Evolutionary conservation across 2,329 filamentous ascomycete genomes (phyloP).

Genomic region (Mycosphaerelloides madeirae): DNA sequence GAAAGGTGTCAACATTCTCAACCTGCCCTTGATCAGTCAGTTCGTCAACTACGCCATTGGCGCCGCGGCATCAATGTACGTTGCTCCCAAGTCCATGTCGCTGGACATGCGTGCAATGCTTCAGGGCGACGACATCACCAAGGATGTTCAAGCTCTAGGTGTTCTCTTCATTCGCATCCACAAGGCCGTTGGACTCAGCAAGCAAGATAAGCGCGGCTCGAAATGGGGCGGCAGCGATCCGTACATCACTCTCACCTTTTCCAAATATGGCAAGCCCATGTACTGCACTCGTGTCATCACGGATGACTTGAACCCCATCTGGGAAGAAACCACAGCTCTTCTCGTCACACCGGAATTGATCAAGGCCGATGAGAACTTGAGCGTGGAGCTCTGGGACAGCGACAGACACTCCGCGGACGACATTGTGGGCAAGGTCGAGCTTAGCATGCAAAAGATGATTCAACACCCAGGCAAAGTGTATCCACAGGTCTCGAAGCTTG

Average conservation of each 20-base stretch:
- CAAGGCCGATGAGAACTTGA: constrained; percentile 88
- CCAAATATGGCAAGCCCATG: constrained; percentile 95
- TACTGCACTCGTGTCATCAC: constrained; percentile 96
- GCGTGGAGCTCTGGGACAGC: constrained; percentile 93
- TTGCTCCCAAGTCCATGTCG: constrained; percentile 83
- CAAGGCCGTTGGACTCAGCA: constrained; percentile 79
- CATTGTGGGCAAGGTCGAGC: constrained; percentile 87
- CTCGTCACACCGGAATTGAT: constrained; percentile 85
- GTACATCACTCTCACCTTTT: constrained; percentile 91
- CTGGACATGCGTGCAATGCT: constrained; percentile 87
- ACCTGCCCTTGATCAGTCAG: constrained; percentile 86
- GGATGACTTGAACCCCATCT: constrained; percentile 87
- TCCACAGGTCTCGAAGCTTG: constrained; percentile 75
- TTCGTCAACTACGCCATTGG: constrained; percentile 96
- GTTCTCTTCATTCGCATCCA: constrained; percentile 92
- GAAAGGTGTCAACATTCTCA: constrained; percentile 82
- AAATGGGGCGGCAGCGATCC: constrained; percentile 86
- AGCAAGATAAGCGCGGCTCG: constrained; percentile 80
- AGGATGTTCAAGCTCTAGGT: constrained; percentile 79
- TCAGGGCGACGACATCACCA: constrained; percentile 84
- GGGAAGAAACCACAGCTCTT: constrained; percentile 81
- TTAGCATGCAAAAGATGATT: constrained; percentile 92
- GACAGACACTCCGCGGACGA: constrained; percentile 90
- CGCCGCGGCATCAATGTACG: constrained; percentile 83
- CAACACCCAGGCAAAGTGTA: constrained; percentile 92